Evolutionary conservation across 2,329 filamentous ascomycete species (phyloP).

Genomic region (Aspergillus quadricinctus): DNA sequence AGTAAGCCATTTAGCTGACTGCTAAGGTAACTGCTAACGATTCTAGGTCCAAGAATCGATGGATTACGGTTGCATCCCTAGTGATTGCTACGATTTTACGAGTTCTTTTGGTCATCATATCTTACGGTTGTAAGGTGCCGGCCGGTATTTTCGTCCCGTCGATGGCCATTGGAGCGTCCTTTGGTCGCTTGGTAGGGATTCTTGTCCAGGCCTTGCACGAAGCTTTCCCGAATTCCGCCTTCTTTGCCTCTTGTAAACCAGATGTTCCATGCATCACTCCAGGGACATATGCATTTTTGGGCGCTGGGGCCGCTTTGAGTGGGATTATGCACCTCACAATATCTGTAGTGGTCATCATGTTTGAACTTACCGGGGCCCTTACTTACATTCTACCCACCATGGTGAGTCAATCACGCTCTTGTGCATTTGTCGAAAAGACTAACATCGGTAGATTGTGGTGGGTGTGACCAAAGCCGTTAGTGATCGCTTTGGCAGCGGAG

Average conservation of each 20-base stretch:
- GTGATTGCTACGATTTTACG: constrained; percentile 75
- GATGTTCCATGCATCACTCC: constrained; percentile 96
- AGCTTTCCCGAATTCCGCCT: constrained; percentile 71
- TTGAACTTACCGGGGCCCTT: constrained; percentile 92
- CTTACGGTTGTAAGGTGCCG: constrained; percentile 95
- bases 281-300: constrained; percentile 93
- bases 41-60: constrained; percentile 58
- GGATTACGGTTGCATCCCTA: constrained; percentile 74
- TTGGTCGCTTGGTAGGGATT: constrained; percentile 91
- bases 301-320: constrained; percentile 83
- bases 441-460: constrained; percentile 67
- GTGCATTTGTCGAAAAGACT: constrained; percentile 1
- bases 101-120: constrained; percentile 83
- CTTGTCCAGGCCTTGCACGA: constrained; percentile 87
- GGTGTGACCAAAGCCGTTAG: constrained; percentile 92
- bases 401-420: constrained; percentile 41
- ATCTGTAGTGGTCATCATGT: constrained; percentile 98
- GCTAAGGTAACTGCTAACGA: constrained; percentile 2
- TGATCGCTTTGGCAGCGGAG: constrained; percentile 88
- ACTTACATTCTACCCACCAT: constrained; percentile 97
- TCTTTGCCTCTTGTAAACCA: constrained; percentile 84
- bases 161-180: constrained; percentile 94
- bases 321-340: constrained; percentile 99
- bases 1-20: constrained; percentile 44
- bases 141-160: constrained; percentile 97